A percentile compares a stretch with the other conserved stretches of the same genome.
These are phyloP conservation scores for Selaginella moellendorffii DNA, from an alignment of 75 land plant genomes.

Conservation along the genomic window DNA sequence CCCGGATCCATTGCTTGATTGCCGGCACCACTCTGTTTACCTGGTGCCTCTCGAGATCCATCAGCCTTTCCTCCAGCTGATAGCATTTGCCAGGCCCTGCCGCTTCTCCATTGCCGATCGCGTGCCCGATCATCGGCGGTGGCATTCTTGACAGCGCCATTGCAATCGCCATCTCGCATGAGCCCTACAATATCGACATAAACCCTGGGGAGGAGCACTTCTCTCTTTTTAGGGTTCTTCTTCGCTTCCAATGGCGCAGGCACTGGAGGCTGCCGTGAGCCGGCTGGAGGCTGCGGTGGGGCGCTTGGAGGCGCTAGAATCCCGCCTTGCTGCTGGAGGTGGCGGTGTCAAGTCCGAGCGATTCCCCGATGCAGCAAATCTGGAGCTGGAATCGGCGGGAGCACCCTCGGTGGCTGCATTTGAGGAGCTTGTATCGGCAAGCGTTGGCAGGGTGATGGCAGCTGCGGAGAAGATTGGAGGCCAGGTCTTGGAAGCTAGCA, in stretches of 20 bases:
- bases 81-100: too few species aligned
- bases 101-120: too few species aligned
- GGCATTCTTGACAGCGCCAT: too few species aligned
- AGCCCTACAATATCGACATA: too few species aligned
- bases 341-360: background rate
- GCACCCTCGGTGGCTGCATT: slow-evolving; percentile 56
- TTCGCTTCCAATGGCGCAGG: background rate
- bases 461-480: slow-evolving; percentile 88
- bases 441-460: slow-evolving; percentile 26
- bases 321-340: background rate
- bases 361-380: background rate
- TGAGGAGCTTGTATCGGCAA: slow-evolving; percentile 43
- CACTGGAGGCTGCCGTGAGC: slow-evolving; percentile 32
- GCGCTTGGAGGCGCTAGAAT: slow-evolving; percentile 34
- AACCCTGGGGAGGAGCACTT: background rate
- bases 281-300: slow-evolving; percentile 70
- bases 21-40: too few species aligned
- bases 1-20: too few species aligned
- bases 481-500: slow-evolving; percentile 48
- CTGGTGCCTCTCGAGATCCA: too few species aligned
- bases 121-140: too few species aligned
- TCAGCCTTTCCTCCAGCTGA: too few species aligned
- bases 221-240: background rate
- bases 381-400: background rate
- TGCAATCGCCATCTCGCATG: too few species aligned